These are phyloP conservation scores for Colletotrichum phormii DNA, from an alignment of 2,329 filamentous ascomycete species.

Conservation along the genomic window DNA sequence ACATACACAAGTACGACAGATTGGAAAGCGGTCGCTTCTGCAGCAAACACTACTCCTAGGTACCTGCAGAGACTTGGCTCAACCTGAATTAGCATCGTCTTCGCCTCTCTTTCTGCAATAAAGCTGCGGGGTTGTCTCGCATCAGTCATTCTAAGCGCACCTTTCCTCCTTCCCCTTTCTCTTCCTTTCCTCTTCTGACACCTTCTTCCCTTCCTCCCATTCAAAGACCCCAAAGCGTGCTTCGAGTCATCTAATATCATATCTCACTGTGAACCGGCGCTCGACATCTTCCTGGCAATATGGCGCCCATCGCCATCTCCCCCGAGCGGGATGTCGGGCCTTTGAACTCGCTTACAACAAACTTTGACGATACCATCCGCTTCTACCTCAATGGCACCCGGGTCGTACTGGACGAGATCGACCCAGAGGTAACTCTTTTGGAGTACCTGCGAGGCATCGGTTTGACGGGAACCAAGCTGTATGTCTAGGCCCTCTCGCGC, in stretches of 20 bases:
- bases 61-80: not conserved
- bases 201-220: too few relatives aligned
- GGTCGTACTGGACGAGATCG: conserved; percentile 85
- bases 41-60: not conserved
- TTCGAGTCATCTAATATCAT: not conserved
- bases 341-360: conserved; percentile 71
- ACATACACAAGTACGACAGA: not conserved
- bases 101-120: conserved; percentile 9
- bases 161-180: not conserved
- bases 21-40: not conserved
- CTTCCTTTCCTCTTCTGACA: not conserved
- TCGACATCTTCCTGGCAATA: conserved; percentile 41
- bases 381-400: conserved; percentile 97
- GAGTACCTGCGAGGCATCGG: conserved; percentile 95
- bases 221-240: not conserved
- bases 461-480: conserved; percentile 92
- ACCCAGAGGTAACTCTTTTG: conserved; percentile 90
- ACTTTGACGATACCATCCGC: conserved; percentile 86
- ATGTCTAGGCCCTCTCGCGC: conserved; percentile 41
- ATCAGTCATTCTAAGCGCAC: not conserved
- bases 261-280: not conserved
- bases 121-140: conserved; percentile 29
- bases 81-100: conserved; percentile 15
- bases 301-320: conserved; percentile 69
- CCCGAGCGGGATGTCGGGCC: conserved; percentile 54